phyloP scores from a whole-genome alignment of 2,329 filamentous ascomycete genomes.

The Aspergillus sp. region DNA sequence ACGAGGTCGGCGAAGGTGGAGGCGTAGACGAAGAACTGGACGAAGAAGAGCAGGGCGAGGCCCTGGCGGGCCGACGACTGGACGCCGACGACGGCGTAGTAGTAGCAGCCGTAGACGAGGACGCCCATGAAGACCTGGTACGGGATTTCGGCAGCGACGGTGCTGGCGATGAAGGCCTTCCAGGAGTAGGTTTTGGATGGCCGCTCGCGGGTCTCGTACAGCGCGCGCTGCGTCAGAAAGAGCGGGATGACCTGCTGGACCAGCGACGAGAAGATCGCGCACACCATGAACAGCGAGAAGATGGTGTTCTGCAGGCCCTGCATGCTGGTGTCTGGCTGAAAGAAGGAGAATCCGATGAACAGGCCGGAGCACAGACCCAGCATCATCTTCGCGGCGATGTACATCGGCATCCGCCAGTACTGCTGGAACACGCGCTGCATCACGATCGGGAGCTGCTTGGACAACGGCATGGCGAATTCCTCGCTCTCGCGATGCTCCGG shows the following conservation, averaged over 20 bases:
- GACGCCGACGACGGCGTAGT: slow-evolving; percentile 63
- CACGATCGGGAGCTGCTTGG: slow-evolving; percentile 55
- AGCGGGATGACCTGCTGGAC: slow-evolving; percentile 57
- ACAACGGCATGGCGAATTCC: slow-evolving; percentile 69
- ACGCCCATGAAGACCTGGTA: slow-evolving; percentile 69
- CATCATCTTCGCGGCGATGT: slow-evolving; percentile 70
- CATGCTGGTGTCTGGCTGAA: slow-evolving; percentile 57
- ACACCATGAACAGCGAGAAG: slow-evolving; percentile 73
- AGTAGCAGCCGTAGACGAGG: slow-evolving; percentile 70
- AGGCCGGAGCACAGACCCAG: slow-evolving; percentile 55
- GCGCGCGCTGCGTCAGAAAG: slow-evolving; percentile 68
- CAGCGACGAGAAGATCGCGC: slow-evolving; percentile 55
- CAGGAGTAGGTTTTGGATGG: slow-evolving; percentile 77
- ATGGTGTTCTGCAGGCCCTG: slow-evolving; percentile 78
- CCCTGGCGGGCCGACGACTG: slow-evolving; percentile 58
- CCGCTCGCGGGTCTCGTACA: slow-evolving; percentile 78
- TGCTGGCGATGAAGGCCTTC: slow-evolving; percentile 74
- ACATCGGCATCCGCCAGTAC: slow-evolving; percentile 78
- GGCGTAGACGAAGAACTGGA: slow-evolving; percentile 68
- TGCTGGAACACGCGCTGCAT: slow-evolving; percentile 70
- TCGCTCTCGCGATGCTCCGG: slow-evolving; percentile 52
- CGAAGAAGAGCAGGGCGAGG: slow-evolving; percentile 68
- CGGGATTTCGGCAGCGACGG: slow-evolving; percentile 74
- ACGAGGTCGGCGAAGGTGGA: slow-evolving; percentile 72
- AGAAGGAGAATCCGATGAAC: slow-evolving; percentile 78